Conservation (phyloP, 257 asterid genomes). For the Nicotiana noctiflora region DNA sequence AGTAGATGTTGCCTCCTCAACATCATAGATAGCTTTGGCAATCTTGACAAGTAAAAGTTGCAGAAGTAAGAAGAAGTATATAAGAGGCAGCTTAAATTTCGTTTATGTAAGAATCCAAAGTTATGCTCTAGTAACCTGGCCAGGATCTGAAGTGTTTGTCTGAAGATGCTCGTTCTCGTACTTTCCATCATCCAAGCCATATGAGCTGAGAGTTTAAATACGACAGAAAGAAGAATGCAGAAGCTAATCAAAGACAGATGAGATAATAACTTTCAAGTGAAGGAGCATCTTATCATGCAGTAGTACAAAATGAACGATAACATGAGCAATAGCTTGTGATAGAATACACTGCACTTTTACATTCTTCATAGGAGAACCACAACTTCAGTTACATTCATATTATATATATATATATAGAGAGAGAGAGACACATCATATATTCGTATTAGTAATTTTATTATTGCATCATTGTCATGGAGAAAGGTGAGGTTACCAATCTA, state of each 20-base stretch:
- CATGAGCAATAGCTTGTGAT: neutral
- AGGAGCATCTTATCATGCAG: neutral
- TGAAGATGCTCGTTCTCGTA: constrained; percentile 66
- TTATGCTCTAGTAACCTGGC: constrained; percentile 50
- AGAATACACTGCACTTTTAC: neutral
- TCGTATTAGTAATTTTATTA: neutral
- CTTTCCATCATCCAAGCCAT: constrained; percentile 63
- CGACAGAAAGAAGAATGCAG: neutral
- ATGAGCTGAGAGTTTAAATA: constrained; percentile 46
- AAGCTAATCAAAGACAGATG: neutral
- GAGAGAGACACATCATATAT: no score
- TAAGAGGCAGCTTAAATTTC: constrained; percentile 3
- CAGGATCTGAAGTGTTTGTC: constrained; percentile 52
- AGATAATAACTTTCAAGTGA: neutral
- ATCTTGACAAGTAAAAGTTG: constrained; percentile 43
- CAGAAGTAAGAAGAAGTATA: constrained; percentile 21
- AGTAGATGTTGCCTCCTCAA: constrained; percentile 86
- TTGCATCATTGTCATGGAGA: neutral
- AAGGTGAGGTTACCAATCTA: neutral
- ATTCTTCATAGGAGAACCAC: neutral
- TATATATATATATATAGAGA: no score
- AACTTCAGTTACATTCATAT: neutral
- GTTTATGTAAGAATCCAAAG: constrained; percentile 4
- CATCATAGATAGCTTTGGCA: constrained; percentile 76
- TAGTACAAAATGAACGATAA: neutral